Conservation (phyloP, 441 rosid species). For the Adansonia madagascariensis region DNA sequence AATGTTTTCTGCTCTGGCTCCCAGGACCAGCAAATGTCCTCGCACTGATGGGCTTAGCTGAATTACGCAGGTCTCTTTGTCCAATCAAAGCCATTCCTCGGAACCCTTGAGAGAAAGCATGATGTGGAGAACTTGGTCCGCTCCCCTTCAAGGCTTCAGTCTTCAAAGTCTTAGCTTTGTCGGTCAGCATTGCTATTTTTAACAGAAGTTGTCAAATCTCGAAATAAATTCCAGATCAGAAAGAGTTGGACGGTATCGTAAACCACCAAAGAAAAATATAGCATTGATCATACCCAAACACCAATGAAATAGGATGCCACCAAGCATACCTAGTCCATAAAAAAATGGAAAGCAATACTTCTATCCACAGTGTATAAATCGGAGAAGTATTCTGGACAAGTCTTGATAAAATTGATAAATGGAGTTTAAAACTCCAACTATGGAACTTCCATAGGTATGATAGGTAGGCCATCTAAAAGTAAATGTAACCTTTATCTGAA, state of each 20-base stretch:
- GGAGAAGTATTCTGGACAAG: not conserved
- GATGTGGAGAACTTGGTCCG: constrained; percentile 43
- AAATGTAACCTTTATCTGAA: not conserved
- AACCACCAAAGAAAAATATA: not conserved
- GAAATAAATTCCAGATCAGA: constrained; percentile 2
- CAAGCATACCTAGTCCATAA: not conserved
- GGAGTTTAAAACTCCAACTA: not conserved
- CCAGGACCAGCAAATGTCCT: constrained; percentile 46
- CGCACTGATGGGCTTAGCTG: constrained; percentile 34
- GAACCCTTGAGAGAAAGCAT: constrained; percentile 36
- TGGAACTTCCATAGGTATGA: not conserved
- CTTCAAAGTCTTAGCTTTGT: constrained; percentile 70
- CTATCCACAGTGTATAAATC: not conserved
- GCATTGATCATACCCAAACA: not conserved
- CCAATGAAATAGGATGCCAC: constrained; percentile 1
- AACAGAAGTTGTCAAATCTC: constrained; percentile 14
- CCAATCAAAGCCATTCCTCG: constrained; percentile 43
- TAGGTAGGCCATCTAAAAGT: not conserved
- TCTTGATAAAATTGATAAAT: too few species aligned
- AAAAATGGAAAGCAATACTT: not conserved
- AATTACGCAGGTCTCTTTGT: constrained; percentile 39
- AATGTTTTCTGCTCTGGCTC: constrained; percentile 57
- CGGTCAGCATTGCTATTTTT: constrained; percentile 50
- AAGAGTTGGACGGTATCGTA: not conserved
- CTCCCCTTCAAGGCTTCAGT: constrained; percentile 46